Evolutionary conservation across 2,329 filamentous ascomycete species (phyloP), one percentile per base, ranked within the genome.

Genomic region (Canariomyces notabilis): DNA sequence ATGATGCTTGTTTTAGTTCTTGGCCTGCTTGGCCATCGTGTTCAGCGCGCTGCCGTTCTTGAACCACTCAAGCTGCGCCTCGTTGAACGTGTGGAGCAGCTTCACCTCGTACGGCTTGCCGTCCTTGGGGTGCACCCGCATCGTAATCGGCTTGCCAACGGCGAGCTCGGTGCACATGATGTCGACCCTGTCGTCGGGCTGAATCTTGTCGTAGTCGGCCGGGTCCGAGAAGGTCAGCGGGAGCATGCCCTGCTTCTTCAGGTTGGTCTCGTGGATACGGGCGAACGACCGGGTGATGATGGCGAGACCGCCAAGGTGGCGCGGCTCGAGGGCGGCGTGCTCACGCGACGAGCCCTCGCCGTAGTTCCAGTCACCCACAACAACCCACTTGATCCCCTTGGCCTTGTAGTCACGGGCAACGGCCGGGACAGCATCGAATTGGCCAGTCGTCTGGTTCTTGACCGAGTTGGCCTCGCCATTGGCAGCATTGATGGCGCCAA

Each of bases 191-290:
- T 95, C 93, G 52, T 93, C 84, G 57, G 89, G 87, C 67, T 85
- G 82, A 70, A 98, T 90, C 81, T 88, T 95, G 70, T 98, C 93
- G 72, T 98, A 98, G 72, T 98, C 93, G 67, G 85, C 91, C 47
- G 91, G 91, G 67, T 97, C 83, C 48, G 82, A 73, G 75, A 98
- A 98, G 62, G 90, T 97, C 57, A 98, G 80, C 63, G 93, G 93
- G 74, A 98, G 87, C 91, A 98, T 96, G 74, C 93, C 93, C 82
- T 98, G 93, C 85, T 98, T 98, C 88, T 98, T 98, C 77, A 98
- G 75, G 82, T 98, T 98, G 77, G 93, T 98, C 80, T 98, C 93
- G 80, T 98, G 93, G 66, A 98, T 98, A 86, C 93, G 93, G 64
- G 93, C 93, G 67, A 98, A 98, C 56, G 82, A 88, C 66, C 89